phyloP scores from a whole-genome alignment of 805 yeast genomes.

The Ogataea salicorniae region DNA sequence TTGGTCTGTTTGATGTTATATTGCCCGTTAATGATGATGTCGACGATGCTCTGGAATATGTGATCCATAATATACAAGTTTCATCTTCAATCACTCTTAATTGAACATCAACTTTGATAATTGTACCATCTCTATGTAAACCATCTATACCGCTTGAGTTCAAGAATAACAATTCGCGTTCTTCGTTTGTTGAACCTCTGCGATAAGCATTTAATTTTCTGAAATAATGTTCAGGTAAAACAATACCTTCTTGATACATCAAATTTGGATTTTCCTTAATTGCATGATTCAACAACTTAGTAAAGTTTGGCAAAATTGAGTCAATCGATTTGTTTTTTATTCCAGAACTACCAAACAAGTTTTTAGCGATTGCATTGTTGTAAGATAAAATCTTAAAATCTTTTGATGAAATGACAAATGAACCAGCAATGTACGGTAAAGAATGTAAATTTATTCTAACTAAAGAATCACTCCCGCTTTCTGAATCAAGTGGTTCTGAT shows the following conservation, averaged over 20 bases:
- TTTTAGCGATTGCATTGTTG: constrained; percentile 72
- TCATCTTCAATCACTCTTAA: constrained; percentile 60
- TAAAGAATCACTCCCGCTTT: constrained; percentile 26
- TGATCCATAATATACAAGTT: constrained; percentile 73
- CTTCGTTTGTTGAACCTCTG: constrained; percentile 27
- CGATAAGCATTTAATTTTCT: constrained; percentile 54
- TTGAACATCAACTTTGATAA: constrained; percentile 70
- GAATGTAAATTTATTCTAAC: constrained; percentile 66
- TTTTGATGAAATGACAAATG: constrained; percentile 59
- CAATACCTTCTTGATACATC: constrained; percentile 56
- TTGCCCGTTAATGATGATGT: not conserved
- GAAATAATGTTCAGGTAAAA: constrained; percentile 87
- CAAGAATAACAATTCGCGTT: constrained; percentile 47
- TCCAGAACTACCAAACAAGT: constrained; percentile 66
- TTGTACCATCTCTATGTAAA: constrained; percentile 62
- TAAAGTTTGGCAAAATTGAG: constrained; percentile 58
- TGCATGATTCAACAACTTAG: constrained; percentile 39
- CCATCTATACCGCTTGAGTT: constrained; percentile 67
- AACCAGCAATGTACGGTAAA: constrained; percentile 83
- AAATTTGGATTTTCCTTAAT: constrained; percentile 36
- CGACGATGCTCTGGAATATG: constrained; percentile 55
- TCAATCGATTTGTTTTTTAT: constrained; percentile 47
- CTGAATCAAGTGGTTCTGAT: constrained; percentile 50
- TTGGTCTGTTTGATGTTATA: not conserved
- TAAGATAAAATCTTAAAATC: constrained; percentile 57